Percentiles rank a stretch among this genome's conserved stretches.
Evolutionary conservation across 305 asterid genomes (phyloP).

Genomic region (Fraxinus velutina): DNA sequence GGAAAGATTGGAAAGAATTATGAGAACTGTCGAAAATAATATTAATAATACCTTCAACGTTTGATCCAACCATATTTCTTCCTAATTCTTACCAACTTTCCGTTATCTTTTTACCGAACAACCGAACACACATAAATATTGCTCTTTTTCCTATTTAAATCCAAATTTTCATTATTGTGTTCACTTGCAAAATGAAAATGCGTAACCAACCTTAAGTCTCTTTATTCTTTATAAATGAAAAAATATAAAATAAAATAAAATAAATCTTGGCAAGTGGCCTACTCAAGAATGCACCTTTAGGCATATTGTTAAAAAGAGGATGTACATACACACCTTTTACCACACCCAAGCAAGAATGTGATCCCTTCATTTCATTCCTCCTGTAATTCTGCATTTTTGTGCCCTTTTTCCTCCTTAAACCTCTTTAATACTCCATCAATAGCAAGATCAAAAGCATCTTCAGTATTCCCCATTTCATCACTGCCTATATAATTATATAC

Average conservation of each 20-base stretch:
- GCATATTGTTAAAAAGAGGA: neutral
- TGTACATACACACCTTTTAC: neutral
- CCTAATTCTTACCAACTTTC: neutral
- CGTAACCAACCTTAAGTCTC: neutral
- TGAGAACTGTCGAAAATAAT: neutral
- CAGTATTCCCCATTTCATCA: conserved; percentile 14
- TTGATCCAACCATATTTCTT: neutral
- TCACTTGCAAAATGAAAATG: neutral
- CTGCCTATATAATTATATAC: conserved; percentile 33
- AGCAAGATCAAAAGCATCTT: conserved; percentile 65
- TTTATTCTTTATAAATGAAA: neutral
- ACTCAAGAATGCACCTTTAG: neutral
- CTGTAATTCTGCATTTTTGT: neutral
- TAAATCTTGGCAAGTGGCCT: neutral
- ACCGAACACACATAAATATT: neutral
- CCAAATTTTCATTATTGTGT: neutral
- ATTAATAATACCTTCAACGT: neutral
- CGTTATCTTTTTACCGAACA: too few species aligned
- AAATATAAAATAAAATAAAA: neutral
- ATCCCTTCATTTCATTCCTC: neutral
- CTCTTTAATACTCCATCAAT: conserved; percentile 53
- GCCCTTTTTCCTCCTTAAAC: conserved; percentile 26
- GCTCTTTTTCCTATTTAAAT: neutral
- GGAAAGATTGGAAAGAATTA: neutral
- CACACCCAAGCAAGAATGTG: neutral